phyloP scores from a whole-genome alignment of 2,329 filamentous ascomycete genomes.

The Aspergillus sp. region DNA sequence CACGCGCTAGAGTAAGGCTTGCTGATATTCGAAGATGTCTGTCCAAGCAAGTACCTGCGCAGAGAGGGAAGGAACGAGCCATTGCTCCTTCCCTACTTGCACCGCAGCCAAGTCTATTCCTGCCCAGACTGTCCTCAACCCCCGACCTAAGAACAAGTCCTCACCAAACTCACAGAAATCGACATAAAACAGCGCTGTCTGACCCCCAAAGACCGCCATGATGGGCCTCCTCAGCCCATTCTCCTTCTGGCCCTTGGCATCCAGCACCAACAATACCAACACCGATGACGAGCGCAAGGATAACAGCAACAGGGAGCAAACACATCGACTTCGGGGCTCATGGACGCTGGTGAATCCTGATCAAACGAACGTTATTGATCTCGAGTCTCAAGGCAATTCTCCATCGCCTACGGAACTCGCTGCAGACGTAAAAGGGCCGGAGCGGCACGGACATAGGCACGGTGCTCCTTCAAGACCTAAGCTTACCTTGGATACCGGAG shows the following conservation, averaged over 20 bases:
- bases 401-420: neutral
- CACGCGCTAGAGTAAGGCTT: too few species aligned
- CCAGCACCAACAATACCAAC: neutral
- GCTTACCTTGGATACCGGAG: neutral
- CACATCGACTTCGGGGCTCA: neutral
- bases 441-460: neutral
- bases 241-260: conserved; percentile 4
- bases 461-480: neutral
- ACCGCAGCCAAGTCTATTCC: too few species aligned
- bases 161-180: too few species aligned
- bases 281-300: neutral
- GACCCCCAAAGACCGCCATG: too few species aligned
- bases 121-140: too few species aligned
- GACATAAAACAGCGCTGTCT: too few species aligned
- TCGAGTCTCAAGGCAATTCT: neutral
- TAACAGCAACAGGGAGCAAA: neutral
- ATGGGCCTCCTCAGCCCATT: conserved; percentile 11
- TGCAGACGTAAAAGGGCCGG: neutral
- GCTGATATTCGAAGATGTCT: too few species aligned
- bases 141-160: too few species aligned
- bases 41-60: too few species aligned
- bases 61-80: too few species aligned
- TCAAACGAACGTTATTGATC: neutral
- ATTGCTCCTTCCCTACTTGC: too few species aligned
- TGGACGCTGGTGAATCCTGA: neutral